Conservation (phyloP, 768 basidiomycete genomes). For the Sarcomyxa edulis region DNA sequence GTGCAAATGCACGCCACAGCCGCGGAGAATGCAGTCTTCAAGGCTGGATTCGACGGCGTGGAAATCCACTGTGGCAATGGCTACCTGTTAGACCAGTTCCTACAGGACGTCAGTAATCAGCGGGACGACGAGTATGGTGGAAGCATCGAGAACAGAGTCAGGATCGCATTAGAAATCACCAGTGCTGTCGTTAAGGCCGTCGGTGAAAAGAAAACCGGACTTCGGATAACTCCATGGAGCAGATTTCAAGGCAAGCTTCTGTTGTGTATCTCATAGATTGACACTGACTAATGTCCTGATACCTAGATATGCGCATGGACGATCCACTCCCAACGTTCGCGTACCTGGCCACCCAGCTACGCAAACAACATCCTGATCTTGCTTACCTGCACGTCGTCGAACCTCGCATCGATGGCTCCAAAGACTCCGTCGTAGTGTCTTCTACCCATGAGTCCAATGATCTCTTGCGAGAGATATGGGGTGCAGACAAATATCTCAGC, state of each 20-base stretch:
- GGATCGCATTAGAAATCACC: constrained; percentile 43
- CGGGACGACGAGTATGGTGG: constrained; percentile 58
- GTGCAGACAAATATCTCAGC: constrained; percentile 22
- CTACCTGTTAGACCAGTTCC: constrained; percentile 42
- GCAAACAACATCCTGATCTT: constrained; percentile 26
- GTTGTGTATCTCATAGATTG: background rate
- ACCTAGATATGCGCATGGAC: constrained; percentile 30
- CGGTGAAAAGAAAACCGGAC: constrained; percentile 35
- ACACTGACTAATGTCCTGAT: constrained; percentile 13
- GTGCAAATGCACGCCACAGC: constrained; percentile 36
- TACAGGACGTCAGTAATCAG: constrained; percentile 36
- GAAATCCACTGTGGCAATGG: constrained; percentile 24
- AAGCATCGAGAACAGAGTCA: constrained; percentile 40
- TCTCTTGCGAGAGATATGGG: constrained; percentile 33
- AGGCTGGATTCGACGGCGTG: constrained; percentile 52
- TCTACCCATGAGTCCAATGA: constrained; percentile 19
- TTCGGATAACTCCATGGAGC: constrained; percentile 40
- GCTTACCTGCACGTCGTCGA: constrained; percentile 43
- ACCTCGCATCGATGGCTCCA: constrained; percentile 18
- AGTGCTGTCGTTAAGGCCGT: constrained; percentile 37
- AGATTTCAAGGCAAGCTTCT: constrained; percentile 21
- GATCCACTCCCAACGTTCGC: constrained; percentile 39
- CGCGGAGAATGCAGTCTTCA: constrained; percentile 34
- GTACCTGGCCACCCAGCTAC: constrained; percentile 33
- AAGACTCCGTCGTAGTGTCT: background rate